A percentile compares a stretch with the other conserved stretches of the same genome.
Conservation (phyloP, 179 eudicot species). For the Monotropa hypopitys region DNA sequence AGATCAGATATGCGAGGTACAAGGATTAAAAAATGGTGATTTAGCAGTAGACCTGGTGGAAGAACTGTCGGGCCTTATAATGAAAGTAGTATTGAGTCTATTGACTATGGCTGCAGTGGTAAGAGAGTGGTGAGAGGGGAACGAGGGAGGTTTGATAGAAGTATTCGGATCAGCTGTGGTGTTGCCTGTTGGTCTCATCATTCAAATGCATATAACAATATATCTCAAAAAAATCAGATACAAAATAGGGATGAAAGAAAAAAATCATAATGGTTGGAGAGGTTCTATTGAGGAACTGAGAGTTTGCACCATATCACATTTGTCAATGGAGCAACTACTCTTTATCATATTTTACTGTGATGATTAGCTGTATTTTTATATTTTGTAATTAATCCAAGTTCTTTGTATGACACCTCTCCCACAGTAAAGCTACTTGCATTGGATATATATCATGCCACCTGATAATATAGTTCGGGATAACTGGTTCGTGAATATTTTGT, state of each 20-base stretch:
- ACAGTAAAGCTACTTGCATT: slow-evolving; percentile 1
- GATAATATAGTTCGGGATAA: neutral
- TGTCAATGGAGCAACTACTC: neutral
- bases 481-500: neutral
- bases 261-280: neutral
- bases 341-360: neutral
- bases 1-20: neutral
- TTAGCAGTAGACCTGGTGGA: neutral
- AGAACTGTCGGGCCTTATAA: neutral
- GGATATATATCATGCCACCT: neutral
- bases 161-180: neutral
- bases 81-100: neutral
- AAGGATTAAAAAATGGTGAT: neutral
- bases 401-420: neutral
- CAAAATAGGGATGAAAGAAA: neutral
- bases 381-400: neutral
- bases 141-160: neutral
- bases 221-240: neutral
- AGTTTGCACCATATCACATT: neutral
- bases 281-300: neutral
- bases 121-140: neutral
- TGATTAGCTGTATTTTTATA: neutral
- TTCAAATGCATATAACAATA: neutral
- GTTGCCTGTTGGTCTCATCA: neutral
- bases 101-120: neutral